Base-by-base conservation (phyloP, 1,284 basidiomycete species). In the Moniliophthora roreri region DNA sequence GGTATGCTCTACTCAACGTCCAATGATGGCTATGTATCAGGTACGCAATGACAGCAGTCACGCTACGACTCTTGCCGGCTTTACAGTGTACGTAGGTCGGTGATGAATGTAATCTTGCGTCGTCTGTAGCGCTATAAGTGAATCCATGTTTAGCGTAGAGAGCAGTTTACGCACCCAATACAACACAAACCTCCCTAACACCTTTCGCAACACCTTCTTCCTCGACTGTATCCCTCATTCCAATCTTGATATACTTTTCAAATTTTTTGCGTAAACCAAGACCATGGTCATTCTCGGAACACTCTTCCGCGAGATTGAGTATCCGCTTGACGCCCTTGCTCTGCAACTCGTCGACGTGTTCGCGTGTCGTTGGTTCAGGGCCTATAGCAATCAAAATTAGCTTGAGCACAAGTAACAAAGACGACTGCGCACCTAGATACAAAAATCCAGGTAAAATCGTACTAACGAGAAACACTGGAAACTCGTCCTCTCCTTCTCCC, bases 1-100 rank as follows among this genome's bases (percentile, higher is more conserved):
- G 76, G 66, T 98, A 98, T 0, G 95, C 91, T 48, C 85, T 85
- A 26, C 91, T 89, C 47, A 98, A 80, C 7, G 93, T 89, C 95
- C 95, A 98, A 62, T 94, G 92, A 64, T 97, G 93, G 4, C 94
- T 91, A 63, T 97, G 94, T 60, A 99, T 98, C 48, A 99, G 86
- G 68, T 97, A 98, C 1, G 93, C 96, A 74, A 99, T 93, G 37
- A 98, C 95, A 8, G 94, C 91, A 0, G 93, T 97, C n/a, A 98
- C 95, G 0, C 91, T 95, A 15, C 96, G 87, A 1, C 92, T 95
- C 74, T 95, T 98, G 26, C 95, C 96, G 1, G 93, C 95, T 72
- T 93, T 95, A 74, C 95, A 98, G 69, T 98, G 96, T 11, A 98
- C 94, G 63, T 97, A 98, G 1, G 90, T 91, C 1, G 95, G 89